Percentiles rank a stretch among this genome's conserved stretches.
phyloP scores from a whole-genome alignment of 2,329 filamentous ascomycete species.

The Aspergillus pseudoterreus region DNA sequence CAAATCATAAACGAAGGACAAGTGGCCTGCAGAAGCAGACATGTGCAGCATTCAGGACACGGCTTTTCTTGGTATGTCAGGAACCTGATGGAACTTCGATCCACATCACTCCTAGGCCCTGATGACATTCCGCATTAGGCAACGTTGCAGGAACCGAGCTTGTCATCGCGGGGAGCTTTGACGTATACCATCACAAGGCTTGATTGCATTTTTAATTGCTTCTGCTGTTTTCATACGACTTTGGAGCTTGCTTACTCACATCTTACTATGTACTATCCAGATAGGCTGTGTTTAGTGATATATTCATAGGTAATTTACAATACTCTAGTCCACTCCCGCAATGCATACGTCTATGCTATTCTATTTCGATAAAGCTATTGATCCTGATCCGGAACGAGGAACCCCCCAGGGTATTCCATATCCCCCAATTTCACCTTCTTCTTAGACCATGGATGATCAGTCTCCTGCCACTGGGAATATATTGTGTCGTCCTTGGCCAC shows the following conservation, averaged over 20 bases:
- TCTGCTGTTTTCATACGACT: too few species aligned
- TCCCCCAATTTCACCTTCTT: conserved; percentile 12
- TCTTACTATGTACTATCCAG: too few species aligned
- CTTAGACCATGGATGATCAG: conserved; percentile 17
- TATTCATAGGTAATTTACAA: too few species aligned
- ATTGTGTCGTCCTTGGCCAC: conserved; percentile 15
- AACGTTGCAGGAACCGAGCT: background rate
- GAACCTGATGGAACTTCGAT: background rate
- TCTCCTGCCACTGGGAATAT: conserved; percentile 19
- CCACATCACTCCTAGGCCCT: background rate
- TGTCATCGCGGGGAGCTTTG: background rate
- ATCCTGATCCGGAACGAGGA: conserved; percentile 9
- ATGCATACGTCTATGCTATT: too few species aligned
- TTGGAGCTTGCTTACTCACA: too few species aligned
- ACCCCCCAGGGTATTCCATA: conserved; percentile 19
- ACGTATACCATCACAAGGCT: background rate
- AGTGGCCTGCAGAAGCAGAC: too few species aligned
- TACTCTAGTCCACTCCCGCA: background rate
- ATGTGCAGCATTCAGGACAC: too few species aligned
- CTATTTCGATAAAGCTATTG: background rate
- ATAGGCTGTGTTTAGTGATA: too few species aligned
- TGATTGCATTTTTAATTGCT: too few species aligned
- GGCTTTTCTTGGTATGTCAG: background rate
- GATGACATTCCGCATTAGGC: background rate
- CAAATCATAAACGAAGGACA: too few species aligned